Evolutionary conservation across 768 basidiomycete genomes (phyloP).

Genomic region (Pleurotus tuoliensis): DNA sequence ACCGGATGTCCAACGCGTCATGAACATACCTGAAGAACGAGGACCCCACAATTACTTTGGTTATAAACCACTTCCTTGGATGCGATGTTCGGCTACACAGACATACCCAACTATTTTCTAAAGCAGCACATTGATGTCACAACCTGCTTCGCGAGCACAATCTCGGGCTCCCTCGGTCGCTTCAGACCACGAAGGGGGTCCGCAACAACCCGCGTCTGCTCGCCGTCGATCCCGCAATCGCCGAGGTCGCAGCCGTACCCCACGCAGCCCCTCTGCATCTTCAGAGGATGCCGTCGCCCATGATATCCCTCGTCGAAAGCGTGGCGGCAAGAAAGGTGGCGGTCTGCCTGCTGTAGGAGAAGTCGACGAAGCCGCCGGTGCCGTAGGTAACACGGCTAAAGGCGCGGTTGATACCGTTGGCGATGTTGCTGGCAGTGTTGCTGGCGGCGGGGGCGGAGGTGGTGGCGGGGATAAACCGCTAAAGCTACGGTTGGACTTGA

Average conservation of each 20-base stretch:
- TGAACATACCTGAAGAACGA: neutral
- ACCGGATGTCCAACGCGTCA: neutral
- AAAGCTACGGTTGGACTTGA: slow-evolving; percentile 11
- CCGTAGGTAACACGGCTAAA: slow-evolving; percentile 13
- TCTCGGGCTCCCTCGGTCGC: slow-evolving; percentile 8
- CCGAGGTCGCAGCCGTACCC: slow-evolving; percentile 15
- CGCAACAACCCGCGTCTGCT: neutral
- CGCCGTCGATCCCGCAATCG: neutral
- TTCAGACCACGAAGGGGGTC: slow-evolving; percentile 5
- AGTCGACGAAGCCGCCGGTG: slow-evolving; percentile 11
- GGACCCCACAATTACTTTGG: neutral
- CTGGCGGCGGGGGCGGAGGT: slow-evolving; percentile 7
- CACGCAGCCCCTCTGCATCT: slow-evolving; percentile 10
- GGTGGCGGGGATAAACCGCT: slow-evolving; percentile 14
- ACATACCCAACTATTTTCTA: too few relatives aligned
- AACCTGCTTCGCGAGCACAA: slow-evolving; percentile 1
- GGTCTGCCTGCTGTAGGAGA: slow-evolving; percentile 18
- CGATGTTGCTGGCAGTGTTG: slow-evolving; percentile 5
- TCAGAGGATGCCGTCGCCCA: slow-evolving; percentile 3
- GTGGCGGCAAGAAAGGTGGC: slow-evolving; percentile 11
- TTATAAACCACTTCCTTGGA: neutral
- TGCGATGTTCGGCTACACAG: too few relatives aligned
- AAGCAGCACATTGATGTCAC: neutral
- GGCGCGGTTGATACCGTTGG: slow-evolving; percentile 10
- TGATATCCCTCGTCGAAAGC: slow-evolving; percentile 9